These are phyloP conservation scores for Phascolomyces articulosus DNA, from an alignment of 371 early-diverging fungal species.

Conservation along the genomic window DNA sequence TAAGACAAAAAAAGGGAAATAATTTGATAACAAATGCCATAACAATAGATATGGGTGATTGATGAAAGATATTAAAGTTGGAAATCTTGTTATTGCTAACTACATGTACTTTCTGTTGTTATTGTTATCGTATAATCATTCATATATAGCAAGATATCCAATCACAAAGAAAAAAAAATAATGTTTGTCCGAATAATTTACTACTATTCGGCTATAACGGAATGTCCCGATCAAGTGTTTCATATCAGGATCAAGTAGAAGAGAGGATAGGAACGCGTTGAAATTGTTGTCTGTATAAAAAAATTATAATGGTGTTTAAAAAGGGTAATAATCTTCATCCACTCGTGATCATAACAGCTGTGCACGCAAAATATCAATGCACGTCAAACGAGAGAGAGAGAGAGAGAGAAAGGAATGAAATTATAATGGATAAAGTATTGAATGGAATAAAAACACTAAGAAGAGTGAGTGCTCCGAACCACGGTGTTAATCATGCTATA, in stretches of 20 bases:
- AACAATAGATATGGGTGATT: too few species aligned
- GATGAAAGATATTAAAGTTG: too few species aligned
- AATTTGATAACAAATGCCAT: too few species aligned
- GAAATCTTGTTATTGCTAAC: too few species aligned
- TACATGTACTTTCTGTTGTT: too few species aligned
- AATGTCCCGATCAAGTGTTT: slow-evolving; percentile 5
- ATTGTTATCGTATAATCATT: too few species aligned
- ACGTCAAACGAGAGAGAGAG: neutral
- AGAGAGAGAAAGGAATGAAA: neutral
- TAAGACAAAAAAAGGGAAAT: too few species aligned
- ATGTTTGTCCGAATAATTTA: neutral
- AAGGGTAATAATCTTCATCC: neutral
- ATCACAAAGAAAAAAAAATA: neutral
- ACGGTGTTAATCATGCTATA: too few species aligned
- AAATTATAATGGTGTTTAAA: neutral
- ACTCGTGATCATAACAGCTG: neutral
- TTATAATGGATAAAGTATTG: too few species aligned
- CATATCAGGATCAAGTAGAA: neutral
- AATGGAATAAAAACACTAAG: too few species aligned
- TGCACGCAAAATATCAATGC: slow-evolving; percentile 2
- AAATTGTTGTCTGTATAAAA: neutral
- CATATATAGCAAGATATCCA: too few species aligned
- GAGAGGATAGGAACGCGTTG: neutral
- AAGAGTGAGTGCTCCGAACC: too few species aligned
- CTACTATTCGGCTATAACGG: slow-evolving; percentile 1